phyloP scores from a whole-genome alignment of 345 rosid genomes.

The Citrus unshiu region DNA sequence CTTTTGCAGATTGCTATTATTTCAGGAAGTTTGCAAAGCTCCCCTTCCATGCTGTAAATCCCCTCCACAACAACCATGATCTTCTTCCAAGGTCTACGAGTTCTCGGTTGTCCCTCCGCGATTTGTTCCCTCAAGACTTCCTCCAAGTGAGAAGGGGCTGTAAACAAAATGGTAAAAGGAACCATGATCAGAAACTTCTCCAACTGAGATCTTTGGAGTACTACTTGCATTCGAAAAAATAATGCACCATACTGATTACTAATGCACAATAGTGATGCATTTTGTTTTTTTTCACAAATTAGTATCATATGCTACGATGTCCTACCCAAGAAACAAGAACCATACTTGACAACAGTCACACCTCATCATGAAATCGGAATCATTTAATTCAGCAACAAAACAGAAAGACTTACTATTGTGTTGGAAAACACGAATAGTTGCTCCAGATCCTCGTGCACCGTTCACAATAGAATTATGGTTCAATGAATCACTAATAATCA shows the following conservation, averaged over 20 bases:
- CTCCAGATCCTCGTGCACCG: constrained; percentile 98
- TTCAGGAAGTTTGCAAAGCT: constrained; percentile 88
- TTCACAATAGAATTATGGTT: constrained; percentile 94
- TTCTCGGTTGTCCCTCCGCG: constrained; percentile 87
- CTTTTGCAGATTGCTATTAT: constrained; percentile 85
- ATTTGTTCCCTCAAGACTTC: constrained; percentile 88
- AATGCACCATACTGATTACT: constrained; percentile 1
- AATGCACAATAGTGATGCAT: not conserved
- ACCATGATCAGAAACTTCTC: constrained; percentile 3
- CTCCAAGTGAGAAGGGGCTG: constrained; percentile 95
- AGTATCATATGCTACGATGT: not conserved
- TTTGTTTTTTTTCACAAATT: not conserved
- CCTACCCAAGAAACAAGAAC: not conserved
- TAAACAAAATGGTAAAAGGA: constrained; percentile 13
- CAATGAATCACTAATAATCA: constrained; percentile 90
- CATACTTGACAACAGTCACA: not conserved
- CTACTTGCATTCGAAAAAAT: not conserved
- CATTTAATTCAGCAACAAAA: not conserved
- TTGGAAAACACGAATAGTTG: constrained; percentile 88
- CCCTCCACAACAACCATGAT: constrained; percentile 86
- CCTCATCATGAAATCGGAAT: not conserved
- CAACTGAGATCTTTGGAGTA: not conserved
- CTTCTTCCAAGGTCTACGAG: constrained; percentile 96
- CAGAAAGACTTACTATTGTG: constrained; percentile 67
- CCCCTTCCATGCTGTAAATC: constrained; percentile 97